Evolutionary conservation across 192 early-diverging fungal species (phyloP), one percentile per base, ranked within the genome.

Genomic region (Coemansia sp.): DNA sequence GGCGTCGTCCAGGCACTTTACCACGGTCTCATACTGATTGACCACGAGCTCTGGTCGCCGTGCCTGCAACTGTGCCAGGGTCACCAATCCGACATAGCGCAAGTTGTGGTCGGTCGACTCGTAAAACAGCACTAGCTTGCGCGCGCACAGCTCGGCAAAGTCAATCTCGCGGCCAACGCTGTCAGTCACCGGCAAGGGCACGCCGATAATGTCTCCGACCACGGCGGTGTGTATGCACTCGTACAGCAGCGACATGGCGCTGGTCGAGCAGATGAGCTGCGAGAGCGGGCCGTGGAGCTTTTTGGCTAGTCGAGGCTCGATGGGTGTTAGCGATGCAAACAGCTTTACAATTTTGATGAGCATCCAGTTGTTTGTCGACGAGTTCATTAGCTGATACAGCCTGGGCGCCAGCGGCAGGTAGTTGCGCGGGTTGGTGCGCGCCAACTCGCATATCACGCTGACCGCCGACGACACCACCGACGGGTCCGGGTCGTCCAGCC

Each of bases 341-440:
- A 99, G 83, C 77, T 99, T 99, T 69, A 98, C 94, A 40, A 99
- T 95, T 72, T 99, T 99, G 79, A 99, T 99, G n/a, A 96, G 89
- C 91, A 98, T 96, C 98, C 98, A 99, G 72, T 98, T 99, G 81
- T 99, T 98, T 15, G 87, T 86, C 4, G 91, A 91, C n/a, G 89
- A 89, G 7, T 90, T 97, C 46, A 99, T 73, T 47, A 98, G 84
- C 6, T 90, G 92, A 74, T 95, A 99, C 3, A 99, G 85, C 59
- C 95, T 92, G 6, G 98, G 98, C 15, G 96, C 98, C 17, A 99
- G 88, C 1, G 94, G 90, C 22, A 99, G 79, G 75, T 98, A 99
- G 65, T 91, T 93, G 65, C 88, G 92, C 20, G 98, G 96, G 60
- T 99, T 97, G 69, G 88, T 87, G 24, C 91, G 82, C 6, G 98